Evolutionary conservation across 352 stramenopile genomes (phyloP), one percentile per base, ranked within the genome.

Genomic region (Phytophthora cryptogea): DNA sequence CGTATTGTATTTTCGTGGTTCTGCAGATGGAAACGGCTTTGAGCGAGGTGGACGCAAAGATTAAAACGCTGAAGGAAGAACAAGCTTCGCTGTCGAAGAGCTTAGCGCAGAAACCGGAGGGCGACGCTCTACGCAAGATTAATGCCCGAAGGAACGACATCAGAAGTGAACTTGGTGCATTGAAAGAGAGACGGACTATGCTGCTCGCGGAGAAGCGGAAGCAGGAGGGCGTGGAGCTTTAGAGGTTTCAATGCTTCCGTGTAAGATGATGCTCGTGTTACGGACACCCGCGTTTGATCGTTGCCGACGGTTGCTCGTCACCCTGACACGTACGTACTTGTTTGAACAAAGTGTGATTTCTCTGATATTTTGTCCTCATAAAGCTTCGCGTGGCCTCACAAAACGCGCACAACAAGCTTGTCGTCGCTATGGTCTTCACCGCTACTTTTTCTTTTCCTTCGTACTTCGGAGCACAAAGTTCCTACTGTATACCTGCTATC

Each of bases 61-160:
- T 95, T 33, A 76, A 90, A 49, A 82, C 63, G 14, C 70, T 95
- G 17, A 95, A 95, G 70, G 76, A 85, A 23, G 86, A 95, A 57
- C 86, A 95, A 68, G 77, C 78, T n/a, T 77, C 74, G 4, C 32
- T 95, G 26, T 88, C 79, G 8, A 93, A 94, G 66, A 80, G 77
- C 32, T 66, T 92, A 45, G 76, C 76, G 27, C 76, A 89, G 54
- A 88, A 88, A 61, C 80, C 86, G 16, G 82, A 93, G 48, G 81
- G 79, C 40, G 81, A 95, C 30, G 80, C 81, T 60, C 72, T 95
- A 20, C 83, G 86, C 54, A 88, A 91, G 55, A 82, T 95, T 48
- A 95, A 91, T 70, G 74, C 80, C 20, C 64, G 83, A 68, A 68
- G 83, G 68, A 95, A 92, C 66, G 84, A 90, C 56, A 95, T 95